Evolutionary conservation across 805 yeast genomes (phyloP), one percentile per base, ranked within the genome.

Genomic region (Komagataella phaffii): DNA sequence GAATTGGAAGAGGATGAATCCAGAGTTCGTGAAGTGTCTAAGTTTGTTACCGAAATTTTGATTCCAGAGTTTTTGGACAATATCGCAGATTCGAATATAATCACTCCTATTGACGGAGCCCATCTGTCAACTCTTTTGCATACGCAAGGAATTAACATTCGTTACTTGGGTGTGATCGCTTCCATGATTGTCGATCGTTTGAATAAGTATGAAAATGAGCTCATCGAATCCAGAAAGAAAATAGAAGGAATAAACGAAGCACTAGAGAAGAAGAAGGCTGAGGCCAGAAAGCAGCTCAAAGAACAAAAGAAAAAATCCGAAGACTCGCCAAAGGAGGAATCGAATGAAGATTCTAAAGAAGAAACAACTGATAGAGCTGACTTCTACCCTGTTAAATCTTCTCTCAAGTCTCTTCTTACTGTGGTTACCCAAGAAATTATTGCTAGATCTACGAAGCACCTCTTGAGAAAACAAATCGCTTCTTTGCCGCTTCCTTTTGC

Each of bases 101-200:
- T 75, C 49, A 77, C 82, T 44, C 96, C 98, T 47, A 71, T 85
- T 52, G 96, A 89, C 62, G 96, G 98, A 57, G 62, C 67, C 3
- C 93, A 89, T 60, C 75, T 93, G 58, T 69, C 86, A 17, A 70
- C 73, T 46, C 63, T 74, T 51, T 66, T 91, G 67, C 99, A 93
- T 66, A 77, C 77, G 55, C 71, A 73, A 52, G 99, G 99, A 73
- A 81, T 91, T 64, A 90, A 88, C 65, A 63, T 90, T 67, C 84
- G 98, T 70, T 91, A 91, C 62, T 73, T 91, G 60, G 96, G 96
- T 54, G 65, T 61, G 17, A 62, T 87, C 56, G 81, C 81, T 19
- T 60, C 63, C 40, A 60, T 64, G 50, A 63, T 66, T 51, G 24
- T 57, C n/a, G 50, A 40, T 56, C 56, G 47, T 58, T 58, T 44